Conservation (phyloP, 345 rosid genomes). For the Citrus sp. region DNA sequence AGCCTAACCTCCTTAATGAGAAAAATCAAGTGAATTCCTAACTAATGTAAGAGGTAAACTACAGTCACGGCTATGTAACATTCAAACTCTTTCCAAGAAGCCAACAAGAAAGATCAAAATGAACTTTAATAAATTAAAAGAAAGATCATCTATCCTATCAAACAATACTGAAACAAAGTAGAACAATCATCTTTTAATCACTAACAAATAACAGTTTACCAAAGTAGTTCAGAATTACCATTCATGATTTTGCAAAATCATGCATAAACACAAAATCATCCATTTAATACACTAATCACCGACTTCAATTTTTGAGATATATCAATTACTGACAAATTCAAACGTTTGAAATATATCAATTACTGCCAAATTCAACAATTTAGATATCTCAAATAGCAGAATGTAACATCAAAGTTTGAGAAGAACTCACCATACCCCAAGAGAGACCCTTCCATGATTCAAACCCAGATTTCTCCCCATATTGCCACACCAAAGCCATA, state of each 20-base stretch:
- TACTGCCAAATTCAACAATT: neutral
- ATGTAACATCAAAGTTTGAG: neutral
- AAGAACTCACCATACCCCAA: slow-evolving; percentile 86
- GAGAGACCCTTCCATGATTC: slow-evolving; percentile 97
- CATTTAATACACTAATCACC: neutral
- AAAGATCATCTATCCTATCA: neutral
- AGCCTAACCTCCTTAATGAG: neutral
- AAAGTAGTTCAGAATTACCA: neutral
- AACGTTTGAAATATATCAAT: neutral
- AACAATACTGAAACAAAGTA: neutral
- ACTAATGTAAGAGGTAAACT: neutral
- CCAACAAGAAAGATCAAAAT: neutral
- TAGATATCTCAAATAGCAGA: neutral
- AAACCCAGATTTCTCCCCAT: slow-evolving; percentile 81
- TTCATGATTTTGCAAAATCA: neutral
- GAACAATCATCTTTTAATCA: neutral
- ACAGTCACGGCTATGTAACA: neutral
- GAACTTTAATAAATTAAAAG: neutral
- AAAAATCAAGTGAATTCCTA: neutral
- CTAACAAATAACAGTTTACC: neutral
- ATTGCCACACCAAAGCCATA: slow-evolving; percentile 93
- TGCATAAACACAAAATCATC: neutral
- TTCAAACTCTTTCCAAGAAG: neutral
- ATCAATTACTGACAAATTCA: too few species aligned
- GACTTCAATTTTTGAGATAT: too few species aligned